These are phyloP conservation scores for Tulasnella sp. DNA, from an alignment of 768 basidiomycete genomes.

Conservation along the genomic window DNA sequence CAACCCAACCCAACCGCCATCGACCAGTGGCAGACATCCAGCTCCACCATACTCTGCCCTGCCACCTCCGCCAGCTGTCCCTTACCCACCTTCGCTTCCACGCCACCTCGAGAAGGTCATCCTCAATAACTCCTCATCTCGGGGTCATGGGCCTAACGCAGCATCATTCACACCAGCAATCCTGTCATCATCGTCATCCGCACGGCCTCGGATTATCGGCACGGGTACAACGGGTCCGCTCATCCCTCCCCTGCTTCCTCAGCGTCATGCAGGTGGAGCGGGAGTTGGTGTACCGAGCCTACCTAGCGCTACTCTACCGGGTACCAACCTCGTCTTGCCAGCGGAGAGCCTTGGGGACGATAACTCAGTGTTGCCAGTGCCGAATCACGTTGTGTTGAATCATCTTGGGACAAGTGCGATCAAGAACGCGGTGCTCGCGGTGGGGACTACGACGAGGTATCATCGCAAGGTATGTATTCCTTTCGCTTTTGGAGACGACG, in stretches of 20 bases:
- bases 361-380: conserved; percentile 81
- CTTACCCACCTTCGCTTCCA: conserved; percentile 79
- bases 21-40: conserved; percentile 16
- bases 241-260: conserved; percentile 28
- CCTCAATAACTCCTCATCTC: conserved; percentile 43
- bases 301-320: conserved; percentile 5
- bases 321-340: neutral
- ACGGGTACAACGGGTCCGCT: conserved; percentile 26
- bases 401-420: conserved; percentile 95
- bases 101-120: conserved; percentile 91
- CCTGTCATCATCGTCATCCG: conserved; percentile 5
- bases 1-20: conserved; percentile 23
- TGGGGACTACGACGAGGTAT: conserved; percentile 86
- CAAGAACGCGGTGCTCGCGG: conserved; percentile 82
- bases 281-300: neutral
- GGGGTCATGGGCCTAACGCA: conserved; percentile 18
- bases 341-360: conserved; percentile 47
- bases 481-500: conserved; percentile 18
- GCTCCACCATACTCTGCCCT: conserved; percentile 29
- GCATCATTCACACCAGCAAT: conserved; percentile 10
- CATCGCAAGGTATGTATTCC: conserved; percentile 62
- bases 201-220: conserved; percentile 15
- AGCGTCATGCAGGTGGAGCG: conserved; percentile 8
- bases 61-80: conserved; percentile 56
- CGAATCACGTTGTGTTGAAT: conserved; percentile 87